A percentile compares a stretch with the other conserved stretches of the same genome.
Conservation (phyloP, 2,329 filamentous ascomycete species). For the Torrubiellomyces zombiae region DNA sequence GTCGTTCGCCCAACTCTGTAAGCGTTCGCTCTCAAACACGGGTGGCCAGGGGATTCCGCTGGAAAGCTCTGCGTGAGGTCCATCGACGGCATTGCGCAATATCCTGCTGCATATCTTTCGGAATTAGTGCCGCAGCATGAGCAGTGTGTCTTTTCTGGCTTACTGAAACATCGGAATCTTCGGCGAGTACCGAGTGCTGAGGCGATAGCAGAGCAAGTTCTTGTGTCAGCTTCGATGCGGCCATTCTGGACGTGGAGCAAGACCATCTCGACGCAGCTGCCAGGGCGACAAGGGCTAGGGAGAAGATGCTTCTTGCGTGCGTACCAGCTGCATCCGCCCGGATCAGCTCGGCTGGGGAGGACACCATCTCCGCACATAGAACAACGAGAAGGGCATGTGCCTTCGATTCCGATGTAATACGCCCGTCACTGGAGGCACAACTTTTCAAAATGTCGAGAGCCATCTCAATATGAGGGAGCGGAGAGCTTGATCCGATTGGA, state of each 20-base stretch:
- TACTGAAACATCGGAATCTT: constrained; percentile 26
- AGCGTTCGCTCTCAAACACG: no score
- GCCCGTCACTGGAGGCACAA: no score
- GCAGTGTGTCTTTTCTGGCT: constrained; percentile 3
- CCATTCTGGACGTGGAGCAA: constrained; percentile 20
- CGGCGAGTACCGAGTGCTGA: constrained; percentile 14
- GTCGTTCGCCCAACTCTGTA: no score
- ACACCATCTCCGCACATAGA: constrained; percentile 24
- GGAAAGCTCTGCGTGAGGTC: constrained; percentile 13
- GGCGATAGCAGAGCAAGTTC: constrained; percentile 19
- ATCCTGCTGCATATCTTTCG: background rate
- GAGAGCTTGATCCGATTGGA: constrained; percentile 11
- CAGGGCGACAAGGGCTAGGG: constrained; percentile 21
- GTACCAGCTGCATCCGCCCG: constrained; percentile 10
- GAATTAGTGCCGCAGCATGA: background rate
- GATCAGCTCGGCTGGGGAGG: constrained; percentile 14
- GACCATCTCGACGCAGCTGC: constrained; percentile 17
- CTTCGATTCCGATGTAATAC: constrained; percentile 19
- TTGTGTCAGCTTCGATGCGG: constrained; percentile 25
- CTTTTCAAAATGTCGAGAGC: constrained; percentile 19
- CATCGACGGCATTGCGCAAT: no score
- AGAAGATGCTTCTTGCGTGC: constrained; percentile 17
- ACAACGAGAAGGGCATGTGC: constrained; percentile 21
- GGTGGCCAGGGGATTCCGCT: no score
- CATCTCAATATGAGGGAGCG: constrained; percentile 19